phyloP scores from a whole-genome alignment of 495 filamentous ascomycete genomes.

The Parmelia sp. region DNA sequence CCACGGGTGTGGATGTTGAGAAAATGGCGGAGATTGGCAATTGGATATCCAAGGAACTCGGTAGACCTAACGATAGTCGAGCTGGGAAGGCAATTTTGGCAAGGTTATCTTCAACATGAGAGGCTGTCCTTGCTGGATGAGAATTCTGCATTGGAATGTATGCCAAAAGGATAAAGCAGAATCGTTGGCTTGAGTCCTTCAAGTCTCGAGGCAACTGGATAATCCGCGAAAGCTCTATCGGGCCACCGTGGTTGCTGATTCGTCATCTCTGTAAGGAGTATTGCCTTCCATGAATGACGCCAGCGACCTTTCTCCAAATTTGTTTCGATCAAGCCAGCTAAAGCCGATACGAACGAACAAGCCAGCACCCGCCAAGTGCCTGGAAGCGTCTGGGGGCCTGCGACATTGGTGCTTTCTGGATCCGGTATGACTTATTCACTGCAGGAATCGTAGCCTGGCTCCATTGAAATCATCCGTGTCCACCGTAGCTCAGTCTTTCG shows the following conservation, averaged over 20 bases:
- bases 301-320: too few relatives aligned
- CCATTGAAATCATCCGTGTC: not conserved
- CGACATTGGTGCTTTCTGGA: not conserved
- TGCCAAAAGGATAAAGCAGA: not conserved
- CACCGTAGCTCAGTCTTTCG: constrained; percentile 17
- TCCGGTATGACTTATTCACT: not conserved
- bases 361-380: too few relatives aligned
- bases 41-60: constrained; percentile 85
- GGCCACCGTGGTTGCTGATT: not conserved
- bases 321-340: not conserved
- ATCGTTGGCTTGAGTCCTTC: not conserved
- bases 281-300: not conserved
- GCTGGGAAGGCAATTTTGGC: constrained; percentile 74
- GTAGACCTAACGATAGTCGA: constrained; percentile 63
- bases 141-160: not conserved
- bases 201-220: not conserved
- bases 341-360: not conserved
- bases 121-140: not conserved
- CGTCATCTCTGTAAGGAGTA: not conserved
- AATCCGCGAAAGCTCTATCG: not conserved
- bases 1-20: constrained; percentile 82
- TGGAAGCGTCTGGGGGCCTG: not conserved
- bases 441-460: not conserved
- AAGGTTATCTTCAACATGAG: constrained; percentile 28
- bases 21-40: constrained; percentile 72